These are phyloP conservation scores for Gliomastix tumulicola DNA, from an alignment of 2,329 filamentous ascomycete genomes.

Conservation along the genomic window DNA sequence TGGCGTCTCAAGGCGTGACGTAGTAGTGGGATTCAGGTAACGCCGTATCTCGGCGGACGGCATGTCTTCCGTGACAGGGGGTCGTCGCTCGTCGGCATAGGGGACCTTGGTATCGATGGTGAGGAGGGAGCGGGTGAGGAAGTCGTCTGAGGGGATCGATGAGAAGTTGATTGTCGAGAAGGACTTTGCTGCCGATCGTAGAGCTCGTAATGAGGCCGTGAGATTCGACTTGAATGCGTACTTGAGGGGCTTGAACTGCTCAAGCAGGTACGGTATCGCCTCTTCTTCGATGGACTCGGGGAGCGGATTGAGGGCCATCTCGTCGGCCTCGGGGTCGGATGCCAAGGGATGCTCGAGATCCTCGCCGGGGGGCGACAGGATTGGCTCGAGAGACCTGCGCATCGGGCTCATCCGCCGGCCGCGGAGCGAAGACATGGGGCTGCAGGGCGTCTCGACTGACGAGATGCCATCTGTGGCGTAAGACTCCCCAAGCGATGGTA, in stretches of 20 bases:
- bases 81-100: slow-evolving; percentile 61
- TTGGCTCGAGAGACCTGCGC: slow-evolving; percentile 44
- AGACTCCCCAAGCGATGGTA: slow-evolving; percentile 53
- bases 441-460: slow-evolving; percentile 41
- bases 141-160: slow-evolving; percentile 59
- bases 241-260: slow-evolving; percentile 41
- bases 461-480: slow-evolving; percentile 40
- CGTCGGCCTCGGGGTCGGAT: slow-evolving; percentile 2
- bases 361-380: slow-evolving; percentile 48
- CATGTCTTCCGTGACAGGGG: slow-evolving; percentile 54
- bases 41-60: slow-evolving; percentile 60
- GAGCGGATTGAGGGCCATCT: neutral
- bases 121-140: slow-evolving; percentile 60
- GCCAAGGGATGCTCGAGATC: slow-evolving; percentile 45
- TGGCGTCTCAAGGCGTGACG: slow-evolving; percentile 19
- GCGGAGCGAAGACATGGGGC: slow-evolving; percentile 22
- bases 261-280: slow-evolving; percentile 17
- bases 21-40: slow-evolving; percentile 58
- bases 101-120: slow-evolving; percentile 60
- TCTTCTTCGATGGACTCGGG: slow-evolving; percentile 2
- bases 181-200: slow-evolving; percentile 57
- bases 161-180: slow-evolving; percentile 57
- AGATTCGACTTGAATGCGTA: slow-evolving; percentile 63
- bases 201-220: slow-evolving; percentile 57
- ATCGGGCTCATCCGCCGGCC: slow-evolving; percentile 26